Evolutionary conservation across 2,329 filamentous ascomycete species (phyloP), one percentile per base, ranked within the genome.

Genomic region (Trichoderma citrinoviride): DNA sequence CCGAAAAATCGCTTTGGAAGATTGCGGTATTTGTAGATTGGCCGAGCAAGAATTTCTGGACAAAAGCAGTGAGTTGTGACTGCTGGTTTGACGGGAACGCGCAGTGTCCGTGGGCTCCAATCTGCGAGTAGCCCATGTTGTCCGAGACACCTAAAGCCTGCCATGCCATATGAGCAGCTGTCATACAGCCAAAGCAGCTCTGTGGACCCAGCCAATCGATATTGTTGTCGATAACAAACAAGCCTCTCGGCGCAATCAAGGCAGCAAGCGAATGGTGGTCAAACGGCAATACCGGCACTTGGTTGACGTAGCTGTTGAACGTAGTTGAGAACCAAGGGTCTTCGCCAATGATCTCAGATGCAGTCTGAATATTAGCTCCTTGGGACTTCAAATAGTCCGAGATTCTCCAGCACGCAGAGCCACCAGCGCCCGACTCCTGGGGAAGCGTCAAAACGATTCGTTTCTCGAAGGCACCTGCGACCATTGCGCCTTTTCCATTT

Each of bases 171-270:
- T 50, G 58, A 33, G 58, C 58, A 14, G 58, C 25, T 10, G 58
- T 53, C 58, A 61, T 61, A 8, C 58, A 61, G 6, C 58, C 47
- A 15, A 61, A 61, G 17, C 58, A 61, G n/a, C 58, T 61, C 14
- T 61, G 47, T 6, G 58, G 58, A 23, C 58, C 47, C 8, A 61
- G 58, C 58, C 58, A 53, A 14, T 61, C 58, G n/a, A 61, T 61
- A 3, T 53, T 53, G n/a, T 61, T 61, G 25, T 53, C 58, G 33
- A 61, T 61, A 1, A 61, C 47, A 1, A 53, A 53, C 7, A 61
- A 14, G 0, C 58, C 58, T 3, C 47, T 61, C 15, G 47, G 58
- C 3, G 47, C 58, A 33, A 61, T 61, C 25, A 53, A 40, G n/a
- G 47, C 47, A 7, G 47, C 47, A 4, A 61, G 23, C 8, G 58